Percentiles rank a stretch among this genome's conserved stretches.
Conservation (phyloP, 2,329 filamentous ascomycete genomes). For the Fusarium nanum region DNA sequence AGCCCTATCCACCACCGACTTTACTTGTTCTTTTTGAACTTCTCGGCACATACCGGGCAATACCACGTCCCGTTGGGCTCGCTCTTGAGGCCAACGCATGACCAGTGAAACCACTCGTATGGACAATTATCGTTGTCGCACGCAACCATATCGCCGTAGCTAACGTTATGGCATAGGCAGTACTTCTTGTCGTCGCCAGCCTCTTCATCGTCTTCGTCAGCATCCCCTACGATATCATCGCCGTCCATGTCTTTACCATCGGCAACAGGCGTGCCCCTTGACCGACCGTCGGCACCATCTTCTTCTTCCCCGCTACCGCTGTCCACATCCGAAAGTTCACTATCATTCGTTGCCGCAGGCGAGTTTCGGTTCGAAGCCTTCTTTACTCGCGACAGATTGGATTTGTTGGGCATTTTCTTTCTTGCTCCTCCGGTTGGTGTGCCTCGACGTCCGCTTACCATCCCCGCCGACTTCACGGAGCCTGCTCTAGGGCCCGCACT, state of each 20-base stretch:
- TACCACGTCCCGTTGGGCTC: constrained; percentile 76
- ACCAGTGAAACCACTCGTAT: constrained; percentile 91
- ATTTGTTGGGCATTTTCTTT: constrained; percentile 67
- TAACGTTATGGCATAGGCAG: constrained; percentile 84
- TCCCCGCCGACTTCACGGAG: constrained; percentile 58
- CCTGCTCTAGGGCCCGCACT: constrained; percentile 69
- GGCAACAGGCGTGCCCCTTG: constrained; percentile 48
- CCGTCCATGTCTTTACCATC: constrained; percentile 57
- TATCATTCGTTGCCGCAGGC: constrained; percentile 71
- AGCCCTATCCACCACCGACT: not conserved
- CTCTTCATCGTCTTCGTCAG: constrained; percentile 72
- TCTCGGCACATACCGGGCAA: constrained; percentile 70
- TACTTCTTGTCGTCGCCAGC: constrained; percentile 84
- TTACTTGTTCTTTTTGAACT: constrained; percentile 57
- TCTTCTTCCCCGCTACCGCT: constrained; percentile 66
- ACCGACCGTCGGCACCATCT: constrained; percentile 52
- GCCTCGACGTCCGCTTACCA: constrained; percentile 59
- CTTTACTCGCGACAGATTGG: constrained; percentile 72
- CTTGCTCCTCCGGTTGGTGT: constrained; percentile 58
- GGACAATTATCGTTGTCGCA: constrained; percentile 86
- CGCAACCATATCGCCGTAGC: constrained; percentile 88
- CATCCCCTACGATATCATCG: constrained; percentile 67
- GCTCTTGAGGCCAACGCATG: constrained; percentile 74
- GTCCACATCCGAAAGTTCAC: constrained; percentile 73
- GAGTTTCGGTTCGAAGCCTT: constrained; percentile 69